These are phyloP conservation scores for Colletotrichum horii DNA, from an alignment of 2,329 filamentous ascomycete species.

Conservation along the genomic window DNA sequence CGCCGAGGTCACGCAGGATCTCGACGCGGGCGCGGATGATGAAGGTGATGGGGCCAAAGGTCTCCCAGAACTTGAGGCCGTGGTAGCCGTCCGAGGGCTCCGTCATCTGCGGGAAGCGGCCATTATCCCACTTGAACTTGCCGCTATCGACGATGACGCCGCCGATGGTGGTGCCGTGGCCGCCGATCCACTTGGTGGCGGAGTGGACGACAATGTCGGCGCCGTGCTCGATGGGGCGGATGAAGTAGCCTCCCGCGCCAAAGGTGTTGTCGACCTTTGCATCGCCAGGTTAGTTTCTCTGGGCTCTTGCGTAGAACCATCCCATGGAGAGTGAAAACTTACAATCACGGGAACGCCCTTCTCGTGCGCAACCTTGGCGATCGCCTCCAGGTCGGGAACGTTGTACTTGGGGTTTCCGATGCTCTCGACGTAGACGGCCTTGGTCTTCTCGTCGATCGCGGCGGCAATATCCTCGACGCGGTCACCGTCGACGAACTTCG, in stretches of 20 bases:
- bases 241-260: slow-evolving; percentile 88
- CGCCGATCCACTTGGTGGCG: slow-evolving; percentile 96
- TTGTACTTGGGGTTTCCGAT: slow-evolving; percentile 96
- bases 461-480: slow-evolving; percentile 78
- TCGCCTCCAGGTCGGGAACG: slow-evolving; percentile 87
- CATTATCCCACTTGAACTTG: slow-evolving; percentile 90
- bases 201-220: slow-evolving; percentile 95
- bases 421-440: slow-evolving; percentile 89
- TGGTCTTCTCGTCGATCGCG: slow-evolving; percentile 90
- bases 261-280: slow-evolving; percentile 86
- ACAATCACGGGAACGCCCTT: slow-evolving; percentile 71
- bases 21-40: slow-evolving; percentile 88
- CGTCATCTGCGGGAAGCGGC: slow-evolving; percentile 90
- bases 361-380: slow-evolving; percentile 78
- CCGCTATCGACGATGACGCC: slow-evolving; percentile 87
- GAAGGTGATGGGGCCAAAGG: slow-evolving; percentile 83
- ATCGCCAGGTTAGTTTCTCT: not conserved
- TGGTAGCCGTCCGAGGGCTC: slow-evolving; percentile 91
- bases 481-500: slow-evolving; percentile 87
- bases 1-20: slow-evolving; percentile 85
- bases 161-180: slow-evolving; percentile 90
- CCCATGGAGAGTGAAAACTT: slow-evolving; percentile 28
- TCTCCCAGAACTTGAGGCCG: slow-evolving; percentile 92
- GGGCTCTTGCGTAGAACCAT: not conserved
- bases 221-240: slow-evolving; percentile 85